A percentile compares a stretch with the other conserved stretches of the same genome.
These are phyloP conservation scores for Aspergillus sp. DNA, from an alignment of 2,329 filamentous ascomycete genomes.

Conservation along the genomic window DNA sequence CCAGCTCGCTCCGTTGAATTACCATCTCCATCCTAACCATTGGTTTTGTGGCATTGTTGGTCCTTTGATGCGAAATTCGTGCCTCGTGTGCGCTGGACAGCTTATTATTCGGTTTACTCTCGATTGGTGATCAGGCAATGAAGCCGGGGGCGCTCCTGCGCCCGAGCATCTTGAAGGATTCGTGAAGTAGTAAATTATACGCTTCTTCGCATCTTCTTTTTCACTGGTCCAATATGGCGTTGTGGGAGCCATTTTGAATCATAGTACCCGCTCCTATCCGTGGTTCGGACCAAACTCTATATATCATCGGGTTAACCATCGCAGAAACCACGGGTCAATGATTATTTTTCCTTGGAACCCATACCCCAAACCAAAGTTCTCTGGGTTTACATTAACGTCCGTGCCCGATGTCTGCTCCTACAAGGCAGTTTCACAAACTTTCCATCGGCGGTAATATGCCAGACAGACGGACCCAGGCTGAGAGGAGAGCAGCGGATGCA, in stretches of 20 bases:
- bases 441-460: slow-evolving; percentile 33
- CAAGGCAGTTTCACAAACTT: slow-evolving; percentile 32
- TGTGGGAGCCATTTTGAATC: slow-evolving; percentile 18
- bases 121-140: neutral
- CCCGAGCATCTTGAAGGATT: neutral
- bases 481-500: slow-evolving; percentile 11
- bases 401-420: slow-evolving; percentile 34
- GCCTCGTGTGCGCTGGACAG: neutral
- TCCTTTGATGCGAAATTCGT: neutral
- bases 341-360: neutral
- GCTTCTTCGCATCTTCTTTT: neutral
- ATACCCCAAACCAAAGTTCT: slow-evolving; percentile 8
- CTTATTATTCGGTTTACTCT: neutral
- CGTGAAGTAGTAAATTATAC: neutral
- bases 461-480: slow-evolving; percentile 20
- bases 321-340: neutral
- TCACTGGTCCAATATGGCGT: slow-evolving; percentile 3
- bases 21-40: neutral
- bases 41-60: neutral
- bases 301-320: slow-evolving; percentile 13
- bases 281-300: slow-evolving; percentile 31
- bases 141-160: neutral
- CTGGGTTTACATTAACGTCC: slow-evolving; percentile 3
- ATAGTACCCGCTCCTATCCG: slow-evolving; percentile 28
- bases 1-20: neutral